Evolutionary conservation across 805 yeast genomes (phyloP).

Genomic region (Barnettozyma sucrosica): DNA sequence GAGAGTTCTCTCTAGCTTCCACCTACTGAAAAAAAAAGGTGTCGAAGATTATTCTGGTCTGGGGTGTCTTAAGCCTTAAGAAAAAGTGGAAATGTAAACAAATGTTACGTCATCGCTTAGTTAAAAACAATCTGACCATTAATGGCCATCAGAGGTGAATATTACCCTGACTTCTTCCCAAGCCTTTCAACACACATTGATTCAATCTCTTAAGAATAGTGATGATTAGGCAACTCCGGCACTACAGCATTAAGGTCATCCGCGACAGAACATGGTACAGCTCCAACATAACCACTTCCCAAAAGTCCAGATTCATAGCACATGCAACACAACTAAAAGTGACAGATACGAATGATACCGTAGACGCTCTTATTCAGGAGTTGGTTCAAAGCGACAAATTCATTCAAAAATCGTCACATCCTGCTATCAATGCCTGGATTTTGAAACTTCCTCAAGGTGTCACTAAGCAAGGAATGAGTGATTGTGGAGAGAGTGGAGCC

Average conservation of each 20-base stretch:
- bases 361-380: constrained; percentile 30
- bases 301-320: constrained; percentile 66
- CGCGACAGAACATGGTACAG: constrained; percentile 31
- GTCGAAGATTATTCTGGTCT: background rate
- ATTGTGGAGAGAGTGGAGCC: constrained; percentile 73
- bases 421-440: constrained; percentile 67
- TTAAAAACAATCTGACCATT: background rate
- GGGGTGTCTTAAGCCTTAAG: background rate
- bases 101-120: background rate
- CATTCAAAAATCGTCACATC: constrained; percentile 59
- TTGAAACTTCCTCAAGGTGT: constrained; percentile 34
- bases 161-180: background rate
- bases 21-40: constrained; percentile 1
- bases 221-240: background rate
- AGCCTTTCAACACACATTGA: no score
- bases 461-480: constrained; percentile 53
- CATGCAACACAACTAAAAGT: constrained; percentile 39
- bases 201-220: no score
- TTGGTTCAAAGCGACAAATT: constrained; percentile 41
- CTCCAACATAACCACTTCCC: constrained; percentile 37
- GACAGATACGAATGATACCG: background rate
- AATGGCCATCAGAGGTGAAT: no score
- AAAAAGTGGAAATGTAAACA: background rate
- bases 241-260: background rate
- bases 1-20: background rate